These are phyloP conservation scores for Heteromeles arbutifolia DNA, from an alignment of 306 rosid species.

Conservation along the genomic window DNA sequence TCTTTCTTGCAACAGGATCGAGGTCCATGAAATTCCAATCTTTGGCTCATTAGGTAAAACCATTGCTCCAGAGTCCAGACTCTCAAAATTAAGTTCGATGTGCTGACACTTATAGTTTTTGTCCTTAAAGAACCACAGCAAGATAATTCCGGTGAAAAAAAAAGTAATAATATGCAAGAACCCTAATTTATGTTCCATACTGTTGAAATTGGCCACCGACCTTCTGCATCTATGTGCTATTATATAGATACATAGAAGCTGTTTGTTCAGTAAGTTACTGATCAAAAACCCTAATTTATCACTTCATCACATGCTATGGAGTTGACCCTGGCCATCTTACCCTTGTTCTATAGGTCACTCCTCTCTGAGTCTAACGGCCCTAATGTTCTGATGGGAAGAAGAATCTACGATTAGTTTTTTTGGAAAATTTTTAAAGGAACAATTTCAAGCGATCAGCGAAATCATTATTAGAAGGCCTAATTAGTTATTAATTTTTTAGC, in stretches of 20 bases:
- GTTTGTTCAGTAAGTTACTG: conserved; percentile 6
- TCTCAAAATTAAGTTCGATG: neutral
- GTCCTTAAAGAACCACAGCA: no score
- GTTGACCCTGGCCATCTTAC: conserved; percentile 43
- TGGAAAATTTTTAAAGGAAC: no score
- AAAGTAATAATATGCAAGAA: neutral
- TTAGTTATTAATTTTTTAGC: no score
- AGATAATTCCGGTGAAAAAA: no score
- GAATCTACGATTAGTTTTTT: no score
- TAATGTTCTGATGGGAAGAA: no score
- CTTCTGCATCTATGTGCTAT: conserved; percentile 18
- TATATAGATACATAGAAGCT: conserved; percentile 4
- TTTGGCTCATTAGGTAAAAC: conserved; percentile 1
- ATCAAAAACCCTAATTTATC: conserved; percentile 10
- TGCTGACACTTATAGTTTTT: neutral
- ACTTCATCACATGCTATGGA: conserved; percentile 46
- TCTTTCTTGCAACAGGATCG: neutral
- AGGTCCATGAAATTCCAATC: neutral
- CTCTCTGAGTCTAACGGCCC: neutral
- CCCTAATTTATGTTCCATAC: conserved; percentile 9
- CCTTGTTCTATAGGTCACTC: neutral
- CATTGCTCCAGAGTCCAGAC: neutral
- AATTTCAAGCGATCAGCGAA: no score
- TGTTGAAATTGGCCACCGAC: conserved; percentile 33
- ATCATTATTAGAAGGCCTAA: neutral